Evolutionary conservation across 768 basidiomycete genomes (phyloP).

Genomic region (Hypsizygus marmoreus): DNA sequence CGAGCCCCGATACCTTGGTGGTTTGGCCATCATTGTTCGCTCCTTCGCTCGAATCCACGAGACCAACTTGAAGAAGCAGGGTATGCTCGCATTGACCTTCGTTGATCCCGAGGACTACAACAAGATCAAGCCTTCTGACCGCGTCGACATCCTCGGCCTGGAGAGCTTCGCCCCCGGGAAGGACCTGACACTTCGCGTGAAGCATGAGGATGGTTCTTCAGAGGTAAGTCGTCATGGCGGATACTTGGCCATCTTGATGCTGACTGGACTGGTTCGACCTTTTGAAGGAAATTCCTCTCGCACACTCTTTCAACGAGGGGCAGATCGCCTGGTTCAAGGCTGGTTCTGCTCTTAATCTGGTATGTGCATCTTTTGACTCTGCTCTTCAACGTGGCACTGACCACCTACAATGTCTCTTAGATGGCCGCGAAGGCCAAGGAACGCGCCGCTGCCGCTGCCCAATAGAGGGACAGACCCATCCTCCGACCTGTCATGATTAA

Average conservation of each 20-base stretch:
- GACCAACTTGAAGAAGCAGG: slow-evolving; percentile 99
- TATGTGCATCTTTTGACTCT: slow-evolving; percentile 32
- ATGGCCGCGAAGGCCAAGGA: slow-evolving; percentile 70
- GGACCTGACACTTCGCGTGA: slow-evolving; percentile 79
- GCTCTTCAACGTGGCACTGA: slow-evolving; percentile 7
- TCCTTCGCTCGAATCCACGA: slow-evolving; percentile 98
- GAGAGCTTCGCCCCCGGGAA: slow-evolving; percentile 90
- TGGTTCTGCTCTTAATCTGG: slow-evolving; percentile 90
- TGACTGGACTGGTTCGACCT: slow-evolving; percentile 4
- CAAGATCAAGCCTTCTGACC: slow-evolving; percentile 84
- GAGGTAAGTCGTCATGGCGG: no score
- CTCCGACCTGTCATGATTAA: no score
- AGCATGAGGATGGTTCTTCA: slow-evolving; percentile 72
- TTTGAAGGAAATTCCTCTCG: slow-evolving; percentile 68
- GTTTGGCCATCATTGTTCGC: slow-evolving; percentile 92
- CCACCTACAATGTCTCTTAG: slow-evolving; percentile 31
- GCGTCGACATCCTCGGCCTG: slow-evolving; percentile 86
- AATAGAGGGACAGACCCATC: no score
- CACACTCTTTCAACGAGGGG: slow-evolving; percentile 95
- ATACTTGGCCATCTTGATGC: slow-evolving; percentile 16
- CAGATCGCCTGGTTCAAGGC: slow-evolving; percentile 99
- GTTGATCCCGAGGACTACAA: slow-evolving; percentile 93
- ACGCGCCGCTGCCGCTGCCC: no score
- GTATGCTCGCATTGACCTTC: slow-evolving; percentile 96
- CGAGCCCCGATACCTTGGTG: slow-evolving; percentile 93